Conservation (phyloP, 2,329 filamentous ascomycete species). For the Colletotrichum sp. region DNA sequence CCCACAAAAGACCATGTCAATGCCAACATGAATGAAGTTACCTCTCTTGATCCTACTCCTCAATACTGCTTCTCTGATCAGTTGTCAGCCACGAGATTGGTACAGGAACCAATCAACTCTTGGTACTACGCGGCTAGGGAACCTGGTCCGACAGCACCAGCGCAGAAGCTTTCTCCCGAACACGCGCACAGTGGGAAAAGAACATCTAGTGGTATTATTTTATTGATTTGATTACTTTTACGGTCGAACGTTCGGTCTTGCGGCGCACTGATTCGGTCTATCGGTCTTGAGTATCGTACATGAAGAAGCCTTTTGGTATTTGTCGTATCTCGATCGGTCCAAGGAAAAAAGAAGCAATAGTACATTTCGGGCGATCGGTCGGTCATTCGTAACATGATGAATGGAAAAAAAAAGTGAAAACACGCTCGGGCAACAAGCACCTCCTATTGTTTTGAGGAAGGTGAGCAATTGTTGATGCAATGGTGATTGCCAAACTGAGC, state of each 20-base stretch:
- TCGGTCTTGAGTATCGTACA: conserved; percentile 11
- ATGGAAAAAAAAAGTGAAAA: not conserved
- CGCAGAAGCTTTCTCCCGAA: not conserved
- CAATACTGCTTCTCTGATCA: not conserved
- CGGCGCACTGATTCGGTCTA: not conserved
- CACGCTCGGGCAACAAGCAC: not conserved
- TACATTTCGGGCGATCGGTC: not conserved
- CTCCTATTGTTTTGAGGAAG: not conserved
- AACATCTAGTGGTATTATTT: not conserved
- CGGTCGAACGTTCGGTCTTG: not conserved
- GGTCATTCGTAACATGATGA: not conserved
- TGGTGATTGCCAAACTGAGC: not conserved
- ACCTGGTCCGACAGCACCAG: not conserved
- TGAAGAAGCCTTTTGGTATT: not conserved
- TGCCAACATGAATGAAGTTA: not conserved
- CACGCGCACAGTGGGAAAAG: not conserved
- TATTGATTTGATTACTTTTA: not conserved
- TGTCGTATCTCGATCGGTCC: not conserved
- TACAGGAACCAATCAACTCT: not conserved
- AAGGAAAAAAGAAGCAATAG: not conserved
- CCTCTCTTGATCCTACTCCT: not conserved
- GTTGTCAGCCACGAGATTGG: not conserved
- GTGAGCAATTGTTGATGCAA: not conserved
- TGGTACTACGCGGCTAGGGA: not conserved
- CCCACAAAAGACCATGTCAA: not conserved